These are phyloP conservation scores for Ascocoryne sarcoides DNA, from an alignment of 2,329 filamentous ascomycete species.

Conservation along the genomic window DNA sequence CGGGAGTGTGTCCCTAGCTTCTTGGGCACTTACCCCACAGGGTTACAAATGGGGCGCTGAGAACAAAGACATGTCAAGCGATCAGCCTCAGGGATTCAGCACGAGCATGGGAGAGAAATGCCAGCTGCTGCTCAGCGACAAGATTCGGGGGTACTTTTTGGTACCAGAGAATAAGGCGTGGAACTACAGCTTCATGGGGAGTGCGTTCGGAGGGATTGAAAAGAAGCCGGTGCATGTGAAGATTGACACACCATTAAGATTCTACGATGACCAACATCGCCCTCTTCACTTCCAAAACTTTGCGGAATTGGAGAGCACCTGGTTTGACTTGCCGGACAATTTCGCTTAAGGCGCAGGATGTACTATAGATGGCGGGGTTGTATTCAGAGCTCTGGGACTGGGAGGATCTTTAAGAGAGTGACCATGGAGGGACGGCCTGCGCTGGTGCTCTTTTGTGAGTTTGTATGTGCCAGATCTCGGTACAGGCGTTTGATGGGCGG, in stretches of 20 bases:
- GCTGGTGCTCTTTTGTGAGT: neutral
- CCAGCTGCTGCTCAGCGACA: conserved; percentile 84
- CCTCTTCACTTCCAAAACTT: conserved; percentile 97
- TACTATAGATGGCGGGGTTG: neutral
- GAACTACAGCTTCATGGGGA: conserved; percentile 99
- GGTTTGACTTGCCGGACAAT: conserved; percentile 87
- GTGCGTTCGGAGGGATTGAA: conserved; percentile 75
- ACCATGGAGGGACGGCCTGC: too few relatives aligned
- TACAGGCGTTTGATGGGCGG: neutral
- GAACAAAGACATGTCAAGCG: conserved; percentile 86
- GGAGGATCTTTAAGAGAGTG: too few relatives aligned
- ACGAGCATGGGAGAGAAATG: conserved; percentile 92
- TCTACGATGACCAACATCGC: conserved; percentile 88
- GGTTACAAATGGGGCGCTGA: conserved; percentile 97
- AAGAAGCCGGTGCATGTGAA: conserved; percentile 89
- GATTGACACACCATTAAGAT: conserved; percentile 81
- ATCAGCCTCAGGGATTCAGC: conserved; percentile 89
- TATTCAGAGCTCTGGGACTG: too few relatives aligned
- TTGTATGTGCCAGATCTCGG: neutral
- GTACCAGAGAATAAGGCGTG: conserved; percentile 83
- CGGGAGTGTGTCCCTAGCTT: conserved; percentile 86
- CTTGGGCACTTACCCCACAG: conserved; percentile 83
- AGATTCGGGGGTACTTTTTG: conserved; percentile 92
- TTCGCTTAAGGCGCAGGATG: conserved; percentile 57
- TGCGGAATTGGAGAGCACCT: conserved; percentile 92